Percentiles rank a stretch among this genome's conserved stretches.
These are phyloP conservation scores for Globisporangium recalcitrans DNA, from an alignment of 352 stramenopile genomes.

Conservation along the genomic window DNA sequence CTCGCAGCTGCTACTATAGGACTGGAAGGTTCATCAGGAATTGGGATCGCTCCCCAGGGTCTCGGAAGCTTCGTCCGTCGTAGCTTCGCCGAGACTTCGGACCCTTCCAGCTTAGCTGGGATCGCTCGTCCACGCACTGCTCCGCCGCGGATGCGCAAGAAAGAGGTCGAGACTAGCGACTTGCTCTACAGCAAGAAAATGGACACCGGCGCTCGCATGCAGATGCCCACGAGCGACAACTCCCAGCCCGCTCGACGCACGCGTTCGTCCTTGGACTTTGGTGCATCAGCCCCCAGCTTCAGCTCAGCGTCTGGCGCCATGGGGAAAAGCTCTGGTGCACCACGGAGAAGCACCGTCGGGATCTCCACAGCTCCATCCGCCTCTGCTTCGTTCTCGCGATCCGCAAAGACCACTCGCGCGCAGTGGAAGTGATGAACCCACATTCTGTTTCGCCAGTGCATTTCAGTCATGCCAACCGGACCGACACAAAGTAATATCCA, in stretches of 20 bases:
- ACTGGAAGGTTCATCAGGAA: neutral
- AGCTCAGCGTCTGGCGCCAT: neutral
- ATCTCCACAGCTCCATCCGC: neutral
- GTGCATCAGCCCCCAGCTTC: conserved; percentile 1
- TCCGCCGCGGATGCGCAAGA: conserved; percentile 30
- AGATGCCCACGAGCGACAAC: conserved; percentile 20
- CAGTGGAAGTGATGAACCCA: conserved; percentile 38
- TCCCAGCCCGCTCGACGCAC: conserved; percentile 23
- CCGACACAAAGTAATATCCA: neutral
- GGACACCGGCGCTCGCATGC: conserved; percentile 22
- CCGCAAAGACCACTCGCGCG: conserved; percentile 28
- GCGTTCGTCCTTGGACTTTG: conserved; percentile 32
- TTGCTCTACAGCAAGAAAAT: conserved; percentile 40
- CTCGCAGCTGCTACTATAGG: neutral
- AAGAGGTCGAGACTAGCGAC: conserved; percentile 40
- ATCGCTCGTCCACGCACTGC: conserved; percentile 34
- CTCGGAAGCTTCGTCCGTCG: conserved; percentile 10
- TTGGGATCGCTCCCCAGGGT: neutral
- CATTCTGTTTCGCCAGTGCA: no score
- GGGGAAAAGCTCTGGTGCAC: neutral
- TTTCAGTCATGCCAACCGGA: neutral
- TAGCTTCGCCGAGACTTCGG: conserved; percentile 5
- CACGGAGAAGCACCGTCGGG: conserved; percentile 11
- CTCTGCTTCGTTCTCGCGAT: conserved; percentile 16
- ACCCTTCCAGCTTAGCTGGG: conserved; percentile 1